Conservation (phyloP, 2,329 filamentous ascomycete genomes). For the Chaetomiaceae sp. region DNA sequence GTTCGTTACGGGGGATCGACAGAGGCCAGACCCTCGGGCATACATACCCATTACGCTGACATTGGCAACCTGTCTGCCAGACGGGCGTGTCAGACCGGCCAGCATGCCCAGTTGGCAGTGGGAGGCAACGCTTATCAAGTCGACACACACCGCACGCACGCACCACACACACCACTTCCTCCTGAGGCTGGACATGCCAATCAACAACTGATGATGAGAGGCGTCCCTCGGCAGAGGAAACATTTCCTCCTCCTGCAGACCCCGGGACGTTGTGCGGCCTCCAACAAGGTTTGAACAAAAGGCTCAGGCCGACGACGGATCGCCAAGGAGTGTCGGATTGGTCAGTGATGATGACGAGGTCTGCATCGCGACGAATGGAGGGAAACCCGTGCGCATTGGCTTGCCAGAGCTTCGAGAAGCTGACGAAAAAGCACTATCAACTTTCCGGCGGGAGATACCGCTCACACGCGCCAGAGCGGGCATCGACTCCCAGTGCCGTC, state of each 20-base stretch:
- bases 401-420: too few relatives aligned
- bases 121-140: slow-evolving; percentile 3
- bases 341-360: background rate
- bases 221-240: background rate
- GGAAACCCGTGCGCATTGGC: too few relatives aligned
- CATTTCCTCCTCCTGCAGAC: background rate
- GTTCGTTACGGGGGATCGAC: background rate
- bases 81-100: background rate
- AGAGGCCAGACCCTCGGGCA: background rate
- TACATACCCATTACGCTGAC: slow-evolving; percentile 11
- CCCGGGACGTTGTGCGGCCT: slow-evolving; percentile 1
- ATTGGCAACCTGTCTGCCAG: slow-evolving; percentile 4
- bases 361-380: slow-evolving; percentile 14
- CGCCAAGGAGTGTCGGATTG: slow-evolving; percentile 4
- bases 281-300: background rate
- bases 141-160: too few relatives aligned
- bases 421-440: too few relatives aligned
- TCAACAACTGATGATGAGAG: background rate
- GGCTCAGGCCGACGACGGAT: background rate
- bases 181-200: background rate
- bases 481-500: slow-evolving; percentile 12
- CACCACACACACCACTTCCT: too few relatives aligned
- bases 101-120: background rate
- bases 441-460: background rate
- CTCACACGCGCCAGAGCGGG: background rate